Conservation (phyloP, 139 green algal genomes). For the Coelastrella sp. region DNA sequence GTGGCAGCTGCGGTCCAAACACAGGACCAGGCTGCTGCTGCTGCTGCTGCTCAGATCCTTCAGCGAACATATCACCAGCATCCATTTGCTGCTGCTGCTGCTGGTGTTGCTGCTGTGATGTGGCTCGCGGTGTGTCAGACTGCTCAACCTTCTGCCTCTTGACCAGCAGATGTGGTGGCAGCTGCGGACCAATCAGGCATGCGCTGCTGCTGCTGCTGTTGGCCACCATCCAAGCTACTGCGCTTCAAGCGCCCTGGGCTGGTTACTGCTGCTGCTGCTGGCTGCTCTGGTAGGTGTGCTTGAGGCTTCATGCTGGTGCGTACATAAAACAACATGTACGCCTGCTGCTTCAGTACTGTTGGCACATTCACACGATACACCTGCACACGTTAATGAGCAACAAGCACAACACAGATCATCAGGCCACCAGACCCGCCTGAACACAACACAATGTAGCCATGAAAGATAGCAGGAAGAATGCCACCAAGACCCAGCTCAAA, state of each 20-base stretch:
- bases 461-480: too few relatives aligned
- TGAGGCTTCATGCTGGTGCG: conserved; percentile 59
- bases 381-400: too few relatives aligned
- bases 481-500: too few relatives aligned
- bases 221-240: too few relatives aligned
- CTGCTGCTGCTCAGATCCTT: not conserved
- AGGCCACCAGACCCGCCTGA: too few relatives aligned
- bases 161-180: conserved; percentile 21
- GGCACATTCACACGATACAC: conserved; percentile 79
- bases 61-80: not conserved
- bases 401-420: too few relatives aligned
- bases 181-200: conserved; percentile 19
- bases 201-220: conserved; percentile 28
- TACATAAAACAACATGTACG: conserved; percentile 97
- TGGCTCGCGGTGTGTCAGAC: not conserved
- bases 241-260: conserved; percentile 2
- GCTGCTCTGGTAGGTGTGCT: conserved; percentile 29
- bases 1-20: conserved; percentile 20
- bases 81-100: conserved; percentile 14
- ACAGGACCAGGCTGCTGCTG: conserved; percentile 23
- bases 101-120: not conserved
- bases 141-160: not conserved
- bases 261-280: conserved; percentile 16
- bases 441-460: too few relatives aligned
- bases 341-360: conserved; percentile 81